Conservation (phyloP, 495 filamentous ascomycete species). For the Tetracladium marchalianum region DNA sequence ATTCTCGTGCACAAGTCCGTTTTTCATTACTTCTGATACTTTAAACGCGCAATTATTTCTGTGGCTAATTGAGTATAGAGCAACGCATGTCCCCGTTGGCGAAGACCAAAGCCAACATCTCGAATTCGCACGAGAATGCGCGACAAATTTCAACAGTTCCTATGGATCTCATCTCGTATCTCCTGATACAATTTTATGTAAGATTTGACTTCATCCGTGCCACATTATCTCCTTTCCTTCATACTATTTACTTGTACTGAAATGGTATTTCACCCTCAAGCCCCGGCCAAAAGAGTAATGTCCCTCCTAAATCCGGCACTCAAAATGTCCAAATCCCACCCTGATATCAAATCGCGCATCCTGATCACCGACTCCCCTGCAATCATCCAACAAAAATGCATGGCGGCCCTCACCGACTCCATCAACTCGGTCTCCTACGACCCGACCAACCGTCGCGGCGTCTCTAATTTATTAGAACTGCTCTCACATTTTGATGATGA, state of each 20-base stretch:
- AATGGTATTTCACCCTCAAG: conserved; percentile 24
- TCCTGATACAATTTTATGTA: conserved; percentile 73
- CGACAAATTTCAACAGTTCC: conserved; percentile 70
- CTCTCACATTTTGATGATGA: conserved; percentile 50
- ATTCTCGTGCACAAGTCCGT: conserved; percentile 72
- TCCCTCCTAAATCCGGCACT: conserved; percentile 61
- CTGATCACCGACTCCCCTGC: conserved; percentile 60
- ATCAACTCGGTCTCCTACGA: conserved; percentile 57
- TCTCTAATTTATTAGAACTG: conserved; percentile 78
- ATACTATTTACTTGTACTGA: conserved; percentile 1
- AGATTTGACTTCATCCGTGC: conserved; percentile 14
- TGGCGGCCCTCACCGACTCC: conserved; percentile 68
- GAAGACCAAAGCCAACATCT: conserved; percentile 90
- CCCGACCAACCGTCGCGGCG: conserved; percentile 58
- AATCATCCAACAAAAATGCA: conserved; percentile 57
- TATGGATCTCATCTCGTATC: conserved; percentile 52
- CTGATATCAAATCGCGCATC: conserved; percentile 56
- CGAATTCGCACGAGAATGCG: conserved; percentile 80
- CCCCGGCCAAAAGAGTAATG: conserved; percentile 78
- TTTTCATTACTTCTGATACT: background rate
- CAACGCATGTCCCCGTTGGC: conserved; percentile 93
- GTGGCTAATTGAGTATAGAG: conserved; percentile 27
- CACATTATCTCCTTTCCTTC: background rate
- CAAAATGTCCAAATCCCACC: conserved; percentile 93
- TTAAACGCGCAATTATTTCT: background rate